phyloP scores from a whole-genome alignment of 345 rosid genomes.

The Aquilaria sinensis region DNA sequence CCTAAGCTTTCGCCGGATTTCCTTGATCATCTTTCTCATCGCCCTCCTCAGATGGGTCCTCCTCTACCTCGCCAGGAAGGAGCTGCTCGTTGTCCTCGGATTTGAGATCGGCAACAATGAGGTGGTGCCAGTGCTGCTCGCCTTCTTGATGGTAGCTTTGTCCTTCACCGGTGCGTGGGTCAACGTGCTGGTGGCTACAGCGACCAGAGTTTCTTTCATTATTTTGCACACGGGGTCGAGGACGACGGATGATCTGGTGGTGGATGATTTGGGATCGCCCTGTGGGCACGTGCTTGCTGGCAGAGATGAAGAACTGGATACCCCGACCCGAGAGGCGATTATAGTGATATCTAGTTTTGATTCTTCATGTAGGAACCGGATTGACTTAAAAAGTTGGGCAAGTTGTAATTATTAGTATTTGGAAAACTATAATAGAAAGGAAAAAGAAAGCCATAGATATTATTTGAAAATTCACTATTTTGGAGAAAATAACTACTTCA shows the following conservation, averaged over 20 bases:
- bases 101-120: constrained; percentile 33
- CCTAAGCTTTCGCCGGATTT: constrained; percentile 48
- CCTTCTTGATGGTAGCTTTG: constrained; percentile 28
- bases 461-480: too few relatives aligned
- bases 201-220: constrained; percentile 29
- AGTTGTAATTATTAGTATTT: too few relatives aligned
- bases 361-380: too few relatives aligned
- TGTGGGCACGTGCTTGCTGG: constrained; percentile 46
- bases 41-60: constrained; percentile 49
- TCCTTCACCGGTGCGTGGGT: constrained; percentile 45
- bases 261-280: constrained; percentile 52
- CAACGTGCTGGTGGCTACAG: constrained; percentile 31
- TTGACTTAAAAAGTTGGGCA: too few relatives aligned
- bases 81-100: constrained; percentile 35
- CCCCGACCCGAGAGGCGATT: constrained; percentile 28
- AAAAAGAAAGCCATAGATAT: too few relatives aligned
- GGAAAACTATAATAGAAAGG: too few relatives aligned
- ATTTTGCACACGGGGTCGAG: constrained; percentile 43
- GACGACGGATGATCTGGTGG: constrained; percentile 65
- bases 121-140: constrained; percentile 32
- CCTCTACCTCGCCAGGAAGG: constrained; percentile 64
- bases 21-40: constrained; percentile 40
- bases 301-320: constrained; percentile 26
- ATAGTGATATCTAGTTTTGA: constrained; percentile 21
- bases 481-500: too few relatives aligned